Base-by-base conservation (phyloP, 441 rosid genomes). In the Aleurites moluccanus region DNA sequence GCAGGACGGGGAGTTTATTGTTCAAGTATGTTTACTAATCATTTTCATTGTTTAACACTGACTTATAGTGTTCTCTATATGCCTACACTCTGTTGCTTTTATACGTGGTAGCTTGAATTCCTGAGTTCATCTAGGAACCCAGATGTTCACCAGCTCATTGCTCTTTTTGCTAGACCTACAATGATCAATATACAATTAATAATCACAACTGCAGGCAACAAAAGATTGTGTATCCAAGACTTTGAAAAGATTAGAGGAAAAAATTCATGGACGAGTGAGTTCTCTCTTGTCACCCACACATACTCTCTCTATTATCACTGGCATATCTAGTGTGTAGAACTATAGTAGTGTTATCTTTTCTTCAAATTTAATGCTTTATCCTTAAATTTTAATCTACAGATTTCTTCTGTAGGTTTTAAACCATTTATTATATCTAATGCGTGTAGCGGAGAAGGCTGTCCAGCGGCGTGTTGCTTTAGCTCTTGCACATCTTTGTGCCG, bases 141-240 rank as follows among this genome's bases (percentile, higher is more conserved):
- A 70, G 73, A 75, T 75, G 53, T 50, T 67, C 18, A 65, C 56
- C 40, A 13, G 50, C 7, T 56, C 60, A 9, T 68, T 40, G 45
- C 60, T 64, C 5, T 63, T 50, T 42, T 38, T 49, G 18, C 44
- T 75, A 35, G 78, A 61, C 64, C 45, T n/a, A 44, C 35, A 25
- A 65, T 78, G 65, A 66, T 65, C 27, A 67, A 35, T 75, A 53
- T 73, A 62, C 40, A 66, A 69, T 75, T 45, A 10, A 44, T 75
- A 69, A 73, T 49, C 70, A 60, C 68, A 23, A 60, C 77, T 83
- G 73, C 86, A 96, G 99, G 98, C 98, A 77, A 96, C 99, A 52
- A 96, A 93, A 81, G 99, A 96, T 81, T 93, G 99, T 79, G 97
- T 96, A 44, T 91, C 98, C 78, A 96, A 96, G 88, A 96, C 99